phyloP scores from a whole-genome alignment of 139 green algal genomes.

The Picochlorum costavermella region DNA sequence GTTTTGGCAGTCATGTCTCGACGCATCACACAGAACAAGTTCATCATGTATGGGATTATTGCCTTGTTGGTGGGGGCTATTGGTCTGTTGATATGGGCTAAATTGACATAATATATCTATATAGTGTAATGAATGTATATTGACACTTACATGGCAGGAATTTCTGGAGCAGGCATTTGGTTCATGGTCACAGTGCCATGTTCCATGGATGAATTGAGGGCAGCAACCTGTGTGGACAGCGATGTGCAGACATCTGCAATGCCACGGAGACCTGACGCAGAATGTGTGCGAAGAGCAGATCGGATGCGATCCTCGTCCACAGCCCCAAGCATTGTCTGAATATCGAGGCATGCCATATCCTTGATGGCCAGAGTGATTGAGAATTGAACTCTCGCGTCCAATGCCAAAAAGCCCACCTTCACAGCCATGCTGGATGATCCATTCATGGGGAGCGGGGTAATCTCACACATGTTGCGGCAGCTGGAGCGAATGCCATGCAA shows the following conservation, averaged over 20 bases:
- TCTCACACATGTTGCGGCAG: background rate
- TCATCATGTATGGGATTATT: constrained; percentile 45
- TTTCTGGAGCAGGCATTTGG: no score
- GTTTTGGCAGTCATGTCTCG: constrained; percentile 77
- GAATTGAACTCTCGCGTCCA: background rate
- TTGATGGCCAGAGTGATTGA: background rate
- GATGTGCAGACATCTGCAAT: no score
- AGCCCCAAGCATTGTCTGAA: background rate
- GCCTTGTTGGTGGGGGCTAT: constrained; percentile 38
- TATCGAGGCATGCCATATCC: background rate
- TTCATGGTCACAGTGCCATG: no score
- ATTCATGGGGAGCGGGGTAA: background rate
- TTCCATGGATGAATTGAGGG: no score
- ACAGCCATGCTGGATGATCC: background rate
- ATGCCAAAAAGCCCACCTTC: background rate
- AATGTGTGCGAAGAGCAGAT: no score
- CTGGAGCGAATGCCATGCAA: background rate
- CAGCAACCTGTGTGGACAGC: no score
- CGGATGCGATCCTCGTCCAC: background rate
- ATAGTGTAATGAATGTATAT: background rate
- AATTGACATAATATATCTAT: constrained; percentile 20
- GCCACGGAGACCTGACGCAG: no score
- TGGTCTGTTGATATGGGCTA: constrained; percentile 44
- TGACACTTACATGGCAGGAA: no score
- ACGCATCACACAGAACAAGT: constrained; percentile 83